Evolutionary conservation across 2,329 filamentous ascomycete species (phyloP).

Genomic region (Zopfia rhizophila): DNA sequence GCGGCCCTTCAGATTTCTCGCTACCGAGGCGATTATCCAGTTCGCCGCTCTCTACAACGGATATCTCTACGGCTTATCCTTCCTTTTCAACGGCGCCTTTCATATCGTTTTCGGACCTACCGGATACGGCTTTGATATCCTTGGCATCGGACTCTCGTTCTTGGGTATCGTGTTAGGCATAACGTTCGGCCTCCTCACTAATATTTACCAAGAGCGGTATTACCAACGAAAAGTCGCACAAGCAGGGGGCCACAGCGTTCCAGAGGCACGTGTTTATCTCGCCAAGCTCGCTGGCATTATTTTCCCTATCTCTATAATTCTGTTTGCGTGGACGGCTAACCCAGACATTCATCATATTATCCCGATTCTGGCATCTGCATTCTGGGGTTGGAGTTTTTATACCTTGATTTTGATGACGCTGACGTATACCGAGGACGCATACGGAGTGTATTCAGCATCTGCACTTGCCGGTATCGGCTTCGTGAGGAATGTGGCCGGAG

Average conservation of each 20-base stretch:
- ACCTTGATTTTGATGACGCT: constrained; percentile 62
- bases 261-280: constrained; percentile 56
- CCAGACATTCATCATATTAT: constrained; percentile 49
- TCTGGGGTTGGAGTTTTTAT: constrained; percentile 64
- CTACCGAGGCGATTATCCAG: constrained; percentile 59
- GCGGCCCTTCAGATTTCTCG: constrained; percentile 60
- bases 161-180: constrained; percentile 55
- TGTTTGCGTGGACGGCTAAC: constrained; percentile 49
- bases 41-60: constrained; percentile 62
- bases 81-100: constrained; percentile 62
- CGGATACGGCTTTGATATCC: constrained; percentile 55
- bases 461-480: constrained; percentile 55
- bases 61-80: constrained; percentile 61
- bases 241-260: constrained; percentile 47
- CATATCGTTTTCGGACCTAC: constrained; percentile 59
- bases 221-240: constrained; percentile 50
- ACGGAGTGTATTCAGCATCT: constrained; percentile 56
- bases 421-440: constrained; percentile 61
- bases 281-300: constrained; percentile 54
- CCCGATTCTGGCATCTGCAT: constrained; percentile 60
- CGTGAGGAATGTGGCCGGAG: constrained; percentile 50
- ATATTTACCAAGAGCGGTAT: constrained; percentile 57
- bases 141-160: constrained; percentile 55
- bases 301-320: constrained; percentile 44
- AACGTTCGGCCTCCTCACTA: constrained; percentile 55